These are phyloP conservation scores for Aspergillus panamensis DNA, from an alignment of 495 filamentous ascomycete species.

Conservation along the genomic window DNA sequence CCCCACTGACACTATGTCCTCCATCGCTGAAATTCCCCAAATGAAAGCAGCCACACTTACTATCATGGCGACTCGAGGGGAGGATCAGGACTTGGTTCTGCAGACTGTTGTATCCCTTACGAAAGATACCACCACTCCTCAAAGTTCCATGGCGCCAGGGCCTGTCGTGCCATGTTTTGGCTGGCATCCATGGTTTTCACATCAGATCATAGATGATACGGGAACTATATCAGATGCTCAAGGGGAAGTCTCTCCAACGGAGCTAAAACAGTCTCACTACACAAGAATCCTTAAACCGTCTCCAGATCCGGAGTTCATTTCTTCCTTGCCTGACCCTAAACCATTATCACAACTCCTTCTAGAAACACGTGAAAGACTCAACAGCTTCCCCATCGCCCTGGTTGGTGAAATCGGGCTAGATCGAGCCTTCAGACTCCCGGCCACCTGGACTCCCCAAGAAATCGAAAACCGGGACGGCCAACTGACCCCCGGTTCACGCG, in stretches of 20 bases:
- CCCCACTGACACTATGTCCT: constrained; percentile 92
- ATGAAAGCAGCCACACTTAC: constrained; percentile 80
- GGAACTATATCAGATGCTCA: constrained; percentile 18
- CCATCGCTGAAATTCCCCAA: constrained; percentile 57
- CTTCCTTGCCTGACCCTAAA: constrained; percentile 64
- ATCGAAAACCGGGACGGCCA: constrained; percentile 48
- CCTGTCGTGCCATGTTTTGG: constrained; percentile 79
- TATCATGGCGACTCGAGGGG: constrained; percentile 81
- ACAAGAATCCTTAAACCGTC: constrained; percentile 58
- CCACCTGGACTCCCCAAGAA: constrained; percentile 53
- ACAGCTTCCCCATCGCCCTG: constrained; percentile 62
- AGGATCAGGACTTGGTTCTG: constrained; percentile 85
- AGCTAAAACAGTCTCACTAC: constrained; percentile 68
- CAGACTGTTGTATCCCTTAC: constrained; percentile 49
- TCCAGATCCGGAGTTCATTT: constrained; percentile 58
- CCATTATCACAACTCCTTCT: constrained; percentile 63
- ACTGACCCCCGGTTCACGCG: constrained; percentile 78
- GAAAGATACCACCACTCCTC: constrained; percentile 5
- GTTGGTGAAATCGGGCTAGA: constrained; percentile 91
- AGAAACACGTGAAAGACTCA: constrained; percentile 61
- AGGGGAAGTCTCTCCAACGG: neutral
- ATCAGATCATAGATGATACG: constrained; percentile 74
- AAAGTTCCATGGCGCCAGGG: constrained; percentile 22
- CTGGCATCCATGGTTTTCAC: constrained; percentile 99
- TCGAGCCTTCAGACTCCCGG: constrained; percentile 77